Conservation (phyloP, 257 asterid species). For the Verbena officinalis region DNA sequence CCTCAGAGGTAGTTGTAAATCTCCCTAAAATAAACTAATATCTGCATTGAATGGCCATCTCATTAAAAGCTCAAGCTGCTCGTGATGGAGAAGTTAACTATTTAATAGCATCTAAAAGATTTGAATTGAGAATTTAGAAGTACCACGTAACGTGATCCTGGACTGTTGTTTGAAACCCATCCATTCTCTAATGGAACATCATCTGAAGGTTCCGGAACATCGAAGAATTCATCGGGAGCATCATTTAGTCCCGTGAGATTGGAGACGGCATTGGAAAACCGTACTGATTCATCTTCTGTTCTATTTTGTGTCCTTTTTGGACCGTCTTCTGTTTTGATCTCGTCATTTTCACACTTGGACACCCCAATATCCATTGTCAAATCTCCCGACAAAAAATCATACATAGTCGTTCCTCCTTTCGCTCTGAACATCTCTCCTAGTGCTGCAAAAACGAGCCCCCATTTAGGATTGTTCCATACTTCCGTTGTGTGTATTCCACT, state of each 20-base stretch:
- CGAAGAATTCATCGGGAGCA: slow-evolving; percentile 76
- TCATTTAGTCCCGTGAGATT: slow-evolving; percentile 63
- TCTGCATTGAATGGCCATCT: too few species aligned
- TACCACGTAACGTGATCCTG: slow-evolving; percentile 56
- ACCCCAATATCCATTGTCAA: slow-evolving; percentile 44
- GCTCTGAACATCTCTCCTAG: slow-evolving; percentile 72
- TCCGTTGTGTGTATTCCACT: too few species aligned
- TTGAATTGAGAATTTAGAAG: slow-evolving; percentile 4
- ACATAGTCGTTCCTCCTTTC: slow-evolving; percentile 48
- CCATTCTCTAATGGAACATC: slow-evolving; percentile 54
- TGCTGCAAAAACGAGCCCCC: slow-evolving; percentile 51
- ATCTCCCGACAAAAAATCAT: slow-evolving; percentile 43
- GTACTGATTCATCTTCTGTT: slow-evolving; percentile 33
- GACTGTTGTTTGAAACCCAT: slow-evolving; percentile 40
- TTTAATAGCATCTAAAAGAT: not conserved
- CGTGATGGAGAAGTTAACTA: too few species aligned
- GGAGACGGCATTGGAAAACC: slow-evolving; percentile 43
- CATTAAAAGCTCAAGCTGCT: too few species aligned
- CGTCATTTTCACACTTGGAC: slow-evolving; percentile 45
- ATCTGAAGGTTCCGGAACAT: slow-evolving; percentile 67
- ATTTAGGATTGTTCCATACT: not conserved
- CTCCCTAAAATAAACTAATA: too few species aligned
- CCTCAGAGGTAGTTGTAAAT: too few species aligned
- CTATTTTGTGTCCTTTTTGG: slow-evolving; percentile 32
- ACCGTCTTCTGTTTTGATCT: slow-evolving; percentile 46